Evolutionary conservation across 805 yeast genomes (phyloP).

Genomic region (Torulaspora gathmanii): DNA sequence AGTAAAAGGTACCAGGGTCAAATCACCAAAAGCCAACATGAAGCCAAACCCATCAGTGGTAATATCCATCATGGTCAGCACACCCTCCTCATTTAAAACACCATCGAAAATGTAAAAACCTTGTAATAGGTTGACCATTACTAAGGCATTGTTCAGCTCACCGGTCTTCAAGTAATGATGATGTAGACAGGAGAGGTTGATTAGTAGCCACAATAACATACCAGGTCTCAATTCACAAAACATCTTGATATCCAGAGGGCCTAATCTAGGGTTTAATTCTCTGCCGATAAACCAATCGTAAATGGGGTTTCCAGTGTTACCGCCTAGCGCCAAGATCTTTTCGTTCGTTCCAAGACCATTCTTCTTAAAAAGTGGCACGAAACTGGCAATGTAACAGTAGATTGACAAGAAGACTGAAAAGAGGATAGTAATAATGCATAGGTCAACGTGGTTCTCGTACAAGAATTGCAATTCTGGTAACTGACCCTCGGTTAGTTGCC

Average conservation of each 20-base stretch:
- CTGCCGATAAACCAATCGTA: constrained; percentile 98
- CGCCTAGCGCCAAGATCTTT: constrained; percentile 75
- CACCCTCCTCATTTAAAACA: constrained; percentile 84
- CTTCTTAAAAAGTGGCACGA: constrained; percentile 46
- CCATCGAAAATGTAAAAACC: constrained; percentile 86
- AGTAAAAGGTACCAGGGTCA: constrained; percentile 87
- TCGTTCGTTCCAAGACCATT: constrained; percentile 58
- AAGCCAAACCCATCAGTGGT: constrained; percentile 96
- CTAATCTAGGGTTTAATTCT: constrained; percentile 87
- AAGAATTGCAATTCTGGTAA: constrained; percentile 79
- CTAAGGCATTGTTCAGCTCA: constrained; percentile 61
- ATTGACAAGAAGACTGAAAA: constrained; percentile 61
- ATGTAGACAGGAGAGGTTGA: constrained; percentile 75
- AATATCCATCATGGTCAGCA: constrained; percentile 89
- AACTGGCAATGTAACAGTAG: constrained; percentile 64
- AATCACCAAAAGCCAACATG: constrained; percentile 93
- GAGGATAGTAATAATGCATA: constrained; percentile 57
- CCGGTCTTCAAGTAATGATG: constrained; percentile 66
- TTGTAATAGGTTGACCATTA: constrained; percentile 65
- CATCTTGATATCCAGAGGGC: constrained; percentile 79
- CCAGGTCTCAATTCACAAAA: constrained; percentile 96
- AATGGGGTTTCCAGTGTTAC: constrained; percentile 68
- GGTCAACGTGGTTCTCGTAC: constrained; percentile 60
- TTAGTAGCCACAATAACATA: constrained; percentile 74
- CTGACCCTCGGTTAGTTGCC: constrained; percentile 44